Base-by-base conservation (phyloP, 495 filamentous ascomycete species). In the Thermochaetoides thermophila region DNA sequence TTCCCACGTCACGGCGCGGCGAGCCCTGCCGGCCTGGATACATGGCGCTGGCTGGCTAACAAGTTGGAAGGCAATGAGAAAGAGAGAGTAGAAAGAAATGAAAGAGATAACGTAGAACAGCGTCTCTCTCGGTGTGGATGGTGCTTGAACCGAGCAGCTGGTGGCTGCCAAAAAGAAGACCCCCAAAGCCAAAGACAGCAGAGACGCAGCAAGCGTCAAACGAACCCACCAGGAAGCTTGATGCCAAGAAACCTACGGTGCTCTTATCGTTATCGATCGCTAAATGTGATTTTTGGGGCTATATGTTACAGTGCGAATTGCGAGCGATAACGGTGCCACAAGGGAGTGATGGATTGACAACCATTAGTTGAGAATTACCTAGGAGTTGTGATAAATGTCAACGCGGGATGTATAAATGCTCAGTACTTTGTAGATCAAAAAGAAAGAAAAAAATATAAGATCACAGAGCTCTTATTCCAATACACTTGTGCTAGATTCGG, bases 1-100 rank as follows among this genome's bases (percentile, higher is more conserved):
- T 31, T 9, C 31, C 44, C 27, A 37, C 35, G 18, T 47, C 40
- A 32, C 50, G 38, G 17, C 34, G 38, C 29, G 29, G 16, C 17
- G 45, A 36, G 24, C 39, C 29, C 19, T 46, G 37, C 10, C 32
- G 24, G 17, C 38, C 39, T 24, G 45, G 43, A 29, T 44, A 40
- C 52, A 55, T 55, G 31, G 10, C 30, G n/a, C 16, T 18, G 12
- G 13, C n/a, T n/a, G n/a, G n/a, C n/a, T n/a, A n/a, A n/a, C 20
- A 29, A 30, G 0, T 12, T 7, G 45, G 51, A 45, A 50, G 26
- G 18, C 23, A 17, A 17, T 13, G 2, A 10, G 18, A 21, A 31
- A 14, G 19, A 29, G 10, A 7, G 6, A 15, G 29, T 5, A 4
- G 32, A 34, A 8, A 18, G 8, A 5, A 3, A 4, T 11, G 0